Evolutionary conservation across 768 basidiomycete genomes (phyloP).

Genomic region (Saitozyma sp.): DNA sequence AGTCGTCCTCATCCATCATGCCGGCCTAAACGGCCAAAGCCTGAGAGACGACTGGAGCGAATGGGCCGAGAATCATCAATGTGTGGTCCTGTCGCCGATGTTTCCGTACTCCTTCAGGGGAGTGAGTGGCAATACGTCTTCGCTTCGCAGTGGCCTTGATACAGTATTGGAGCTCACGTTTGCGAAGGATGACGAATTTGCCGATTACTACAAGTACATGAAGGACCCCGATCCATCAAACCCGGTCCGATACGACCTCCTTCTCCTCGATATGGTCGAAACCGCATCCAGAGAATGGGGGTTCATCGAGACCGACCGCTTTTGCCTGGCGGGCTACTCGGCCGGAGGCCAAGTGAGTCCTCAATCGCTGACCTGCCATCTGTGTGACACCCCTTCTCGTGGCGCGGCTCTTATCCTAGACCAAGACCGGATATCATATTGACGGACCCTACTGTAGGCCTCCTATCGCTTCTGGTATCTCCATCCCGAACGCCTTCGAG

Average conservation of each 20-base stretch:
- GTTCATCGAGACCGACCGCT: not conserved
- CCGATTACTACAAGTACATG: not conserved
- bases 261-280: conserved; percentile 2
- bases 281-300: not conserved
- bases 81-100: not conserved
- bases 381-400: too few relatives aligned
- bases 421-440: too few relatives aligned
- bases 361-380: too few relatives aligned
- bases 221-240: not conserved
- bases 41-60: too few relatives aligned
- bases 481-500: too few relatives aligned
- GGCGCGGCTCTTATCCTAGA: too few relatives aligned
- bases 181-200: not conserved
- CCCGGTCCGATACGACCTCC: not conserved
- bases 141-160: not conserved
- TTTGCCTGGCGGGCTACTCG: not conserved
- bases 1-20: too few relatives aligned
- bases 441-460: too few relatives aligned
- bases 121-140: not conserved
- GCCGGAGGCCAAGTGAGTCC: too few relatives aligned
- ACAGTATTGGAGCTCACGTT: too few relatives aligned
- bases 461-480: too few relatives aligned
- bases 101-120: not conserved
- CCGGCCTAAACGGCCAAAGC: too few relatives aligned
- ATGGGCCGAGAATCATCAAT: not conserved